These are phyloP conservation scores for Wickerhamomyces sp. DNA, from an alignment of 1,139 yeast genomes.

Conservation along the genomic window DNA sequence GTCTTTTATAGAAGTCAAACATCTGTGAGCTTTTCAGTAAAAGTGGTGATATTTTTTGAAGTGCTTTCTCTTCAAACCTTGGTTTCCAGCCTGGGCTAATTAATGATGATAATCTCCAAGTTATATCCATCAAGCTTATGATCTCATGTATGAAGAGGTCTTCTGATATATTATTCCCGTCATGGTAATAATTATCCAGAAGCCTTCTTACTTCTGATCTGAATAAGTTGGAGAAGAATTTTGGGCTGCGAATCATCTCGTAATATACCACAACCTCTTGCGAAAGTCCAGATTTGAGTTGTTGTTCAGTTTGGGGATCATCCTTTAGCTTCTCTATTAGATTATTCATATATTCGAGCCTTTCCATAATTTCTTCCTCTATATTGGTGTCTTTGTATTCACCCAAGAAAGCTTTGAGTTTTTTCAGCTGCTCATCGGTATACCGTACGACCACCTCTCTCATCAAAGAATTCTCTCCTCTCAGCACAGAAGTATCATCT, in stretches of 20 bases:
- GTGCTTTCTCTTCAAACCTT: neutral
- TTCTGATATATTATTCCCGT: neutral
- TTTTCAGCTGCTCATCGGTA: neutral
- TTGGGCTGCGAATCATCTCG: neutral
- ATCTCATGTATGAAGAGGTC: neutral
- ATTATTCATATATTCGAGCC: neutral
- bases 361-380: neutral
- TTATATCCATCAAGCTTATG: neutral
- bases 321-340: neutral
- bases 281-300: neutral
- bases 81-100: neutral
- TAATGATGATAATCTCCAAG: neutral
- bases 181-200: no score
- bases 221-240: neutral
- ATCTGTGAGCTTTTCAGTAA: neutral
- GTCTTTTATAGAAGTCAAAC: constrained; percentile 4
- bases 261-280: neutral
- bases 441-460: neutral
- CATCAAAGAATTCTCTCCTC: neutral
- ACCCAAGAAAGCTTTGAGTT: neutral
- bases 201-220: no score
- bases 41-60: neutral
- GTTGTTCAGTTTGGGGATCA: neutral
- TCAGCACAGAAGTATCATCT: neutral
- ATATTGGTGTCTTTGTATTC: neutral